Evolutionary conservation across 2,329 filamentous ascomycete species (phyloP).

Genomic region (Colletotrichum aenigma): DNA sequence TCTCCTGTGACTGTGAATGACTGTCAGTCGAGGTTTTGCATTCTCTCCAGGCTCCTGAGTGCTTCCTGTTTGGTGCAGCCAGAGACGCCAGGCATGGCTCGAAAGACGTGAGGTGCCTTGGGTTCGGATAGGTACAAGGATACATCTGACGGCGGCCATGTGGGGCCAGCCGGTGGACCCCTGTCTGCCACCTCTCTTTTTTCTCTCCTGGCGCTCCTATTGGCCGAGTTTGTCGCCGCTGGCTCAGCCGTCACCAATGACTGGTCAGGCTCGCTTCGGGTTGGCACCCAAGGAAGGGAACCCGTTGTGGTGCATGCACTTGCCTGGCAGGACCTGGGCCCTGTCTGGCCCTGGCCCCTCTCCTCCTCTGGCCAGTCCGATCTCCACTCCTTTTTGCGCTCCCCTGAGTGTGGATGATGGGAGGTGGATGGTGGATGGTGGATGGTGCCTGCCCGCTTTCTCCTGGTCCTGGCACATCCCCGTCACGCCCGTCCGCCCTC

Average conservation of each 20-base stretch:
- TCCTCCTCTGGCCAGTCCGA: not conserved
- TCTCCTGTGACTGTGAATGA: not conserved
- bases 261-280: conserved; percentile 6
- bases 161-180: not conserved
- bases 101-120: not conserved
- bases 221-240: conserved; percentile 4
- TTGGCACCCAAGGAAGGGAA: not conserved
- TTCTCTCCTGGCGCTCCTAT: not conserved
- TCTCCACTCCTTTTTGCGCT: conserved; percentile 15
- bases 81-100: not conserved
- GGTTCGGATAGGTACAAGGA: not conserved
- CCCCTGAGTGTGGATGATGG: not conserved
- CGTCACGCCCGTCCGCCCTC: conserved; percentile 20
- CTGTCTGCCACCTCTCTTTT: not conserved
- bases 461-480: not conserved
- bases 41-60: not conserved
- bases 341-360: not conserved
- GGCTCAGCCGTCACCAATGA: not conserved
- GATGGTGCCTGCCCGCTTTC: not conserved
- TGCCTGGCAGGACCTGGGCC: conserved; percentile 9
- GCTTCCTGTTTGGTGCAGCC: not conserved
- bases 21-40: not conserved
- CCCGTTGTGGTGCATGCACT: not conserved
- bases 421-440: not conserved
- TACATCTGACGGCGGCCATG: not conserved